Evolutionary conservation across 768 basidiomycete genomes (phyloP).

Genomic region (Suillus decipiens): DNA sequence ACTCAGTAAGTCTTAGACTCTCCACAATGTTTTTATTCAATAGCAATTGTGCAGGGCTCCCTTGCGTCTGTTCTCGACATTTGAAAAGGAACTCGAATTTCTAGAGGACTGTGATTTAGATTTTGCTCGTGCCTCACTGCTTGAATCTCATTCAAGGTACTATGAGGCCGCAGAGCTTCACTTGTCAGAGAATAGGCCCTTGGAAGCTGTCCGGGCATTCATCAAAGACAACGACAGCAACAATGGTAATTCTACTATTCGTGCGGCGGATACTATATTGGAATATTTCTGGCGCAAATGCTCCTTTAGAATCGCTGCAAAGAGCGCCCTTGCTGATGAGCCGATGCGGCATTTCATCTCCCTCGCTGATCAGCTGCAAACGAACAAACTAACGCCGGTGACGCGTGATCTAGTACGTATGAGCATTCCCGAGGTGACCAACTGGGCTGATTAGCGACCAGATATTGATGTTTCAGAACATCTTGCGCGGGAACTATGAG

Average conservation of each 20-base stretch:
- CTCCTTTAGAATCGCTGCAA: constrained; percentile 39
- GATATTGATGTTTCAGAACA: constrained; percentile 40
- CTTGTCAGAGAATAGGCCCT: constrained; percentile 44
- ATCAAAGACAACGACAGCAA: constrained; percentile 34
- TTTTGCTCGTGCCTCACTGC: constrained; percentile 44
- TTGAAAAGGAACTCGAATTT: constrained; percentile 60
- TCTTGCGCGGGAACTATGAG: constrained; percentile 22
- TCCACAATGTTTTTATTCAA: neutral
- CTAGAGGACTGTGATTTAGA: constrained; percentile 56
- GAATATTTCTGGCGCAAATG: constrained; percentile 47
- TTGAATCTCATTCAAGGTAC: constrained; percentile 46
- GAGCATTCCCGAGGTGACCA: constrained; percentile 15
- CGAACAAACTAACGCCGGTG: constrained; percentile 10
- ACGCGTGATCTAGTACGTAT: constrained; percentile 18
- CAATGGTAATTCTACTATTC: constrained; percentile 30
- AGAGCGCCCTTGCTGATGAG: constrained; percentile 3
- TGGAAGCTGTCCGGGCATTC: constrained; percentile 50
- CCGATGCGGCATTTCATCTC: constrained; percentile 26
- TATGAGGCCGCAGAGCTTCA: constrained; percentile 57
- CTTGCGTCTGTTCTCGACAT: constrained; percentile 48
- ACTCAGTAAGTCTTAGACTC: constrained; percentile 27
- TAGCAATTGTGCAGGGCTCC: constrained; percentile 38
- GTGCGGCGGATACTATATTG: constrained; percentile 42
- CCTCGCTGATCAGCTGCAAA: constrained; percentile 20
- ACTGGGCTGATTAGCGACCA: constrained; percentile 17